A percentile compares a stretch with the other conserved stretches of the same genome.
Evolutionary conservation across 441 rosid species (phyloP).

Genomic region (Lepidium campestre): DNA sequence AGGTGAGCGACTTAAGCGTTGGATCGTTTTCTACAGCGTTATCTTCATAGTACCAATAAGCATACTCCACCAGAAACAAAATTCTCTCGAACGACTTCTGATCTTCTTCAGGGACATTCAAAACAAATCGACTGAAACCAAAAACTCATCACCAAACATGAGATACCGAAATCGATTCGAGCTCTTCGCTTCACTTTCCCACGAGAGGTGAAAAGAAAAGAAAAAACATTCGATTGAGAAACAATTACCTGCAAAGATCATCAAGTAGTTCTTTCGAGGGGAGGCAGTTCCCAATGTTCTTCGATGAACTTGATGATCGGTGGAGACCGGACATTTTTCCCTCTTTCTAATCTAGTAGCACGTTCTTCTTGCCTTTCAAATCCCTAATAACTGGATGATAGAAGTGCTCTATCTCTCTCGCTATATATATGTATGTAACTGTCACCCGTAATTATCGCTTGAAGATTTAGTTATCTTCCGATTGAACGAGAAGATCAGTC

Average conservation of each 20-base stretch:
- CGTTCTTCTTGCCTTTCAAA: slow-evolving; percentile 14
- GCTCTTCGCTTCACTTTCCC: not conserved
- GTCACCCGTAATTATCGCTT: not conserved
- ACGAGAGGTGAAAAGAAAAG: not conserved
- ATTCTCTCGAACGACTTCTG: slow-evolving; percentile 95
- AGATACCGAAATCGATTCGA: not conserved
- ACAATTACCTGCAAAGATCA: slow-evolving; percentile 88
- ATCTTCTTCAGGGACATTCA: slow-evolving; percentile 96
- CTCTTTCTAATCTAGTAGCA: not conserved
- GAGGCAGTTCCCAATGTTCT: slow-evolving; percentile 64
- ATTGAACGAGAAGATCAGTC: slow-evolving; percentile 5
- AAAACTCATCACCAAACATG: slow-evolving; percentile 1
- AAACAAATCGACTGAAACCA: slow-evolving; percentile 81
- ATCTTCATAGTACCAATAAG: slow-evolving; percentile 97
- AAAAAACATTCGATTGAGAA: not conserved
- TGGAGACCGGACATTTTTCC: slow-evolving; percentile 55
- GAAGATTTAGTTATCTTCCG: not conserved
- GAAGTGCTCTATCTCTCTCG: not conserved
- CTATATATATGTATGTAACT: not conserved
- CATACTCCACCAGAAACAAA: slow-evolving; percentile 89
- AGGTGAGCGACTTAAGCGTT: slow-evolving; percentile 68
- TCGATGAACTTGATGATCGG: slow-evolving; percentile 65
- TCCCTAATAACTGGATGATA: slow-evolving; percentile 28
- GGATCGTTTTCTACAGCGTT: slow-evolving; percentile 90
- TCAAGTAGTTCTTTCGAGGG: slow-evolving; percentile 95